Evolutionary conservation across 345 rosid genomes (phyloP).

Genomic region (Gossypium herbaceum): DNA sequence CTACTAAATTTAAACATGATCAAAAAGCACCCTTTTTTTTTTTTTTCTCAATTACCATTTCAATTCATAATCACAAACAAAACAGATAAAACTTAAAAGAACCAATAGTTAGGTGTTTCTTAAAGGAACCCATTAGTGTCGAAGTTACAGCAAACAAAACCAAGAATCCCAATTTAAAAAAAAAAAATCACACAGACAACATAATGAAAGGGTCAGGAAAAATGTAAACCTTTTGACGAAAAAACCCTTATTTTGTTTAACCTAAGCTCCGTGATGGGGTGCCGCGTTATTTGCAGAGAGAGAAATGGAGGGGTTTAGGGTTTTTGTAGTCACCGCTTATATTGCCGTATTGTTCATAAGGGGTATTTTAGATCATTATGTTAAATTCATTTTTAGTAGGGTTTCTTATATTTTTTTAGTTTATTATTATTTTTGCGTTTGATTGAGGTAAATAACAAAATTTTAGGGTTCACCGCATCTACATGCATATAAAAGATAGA

Average conservation of each 20-base stretch:
- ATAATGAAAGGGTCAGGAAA: too few species aligned
- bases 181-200: too few species aligned
- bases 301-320: background rate
- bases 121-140: background rate
- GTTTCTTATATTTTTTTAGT: background rate
- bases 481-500: too few species aligned
- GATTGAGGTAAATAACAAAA: too few species aligned
- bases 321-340: background rate
- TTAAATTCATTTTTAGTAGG: background rate
- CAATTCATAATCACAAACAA: background rate
- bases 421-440: background rate
- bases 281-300: too few species aligned
- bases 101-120: background rate
- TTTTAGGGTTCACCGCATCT: too few species aligned
- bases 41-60: background rate
- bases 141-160: background rate
- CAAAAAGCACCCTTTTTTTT: constrained; percentile 27
- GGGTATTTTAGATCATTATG: background rate
- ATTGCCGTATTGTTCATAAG: background rate
- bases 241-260: background rate
- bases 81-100: background rate
- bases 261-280: background rate
- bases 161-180: background rate
- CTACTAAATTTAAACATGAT: background rate
- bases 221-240: background rate